Evolutionary conservation across 371 early-diverging fungal species (phyloP).

Genomic region (Conidiobolus incongruus): DNA sequence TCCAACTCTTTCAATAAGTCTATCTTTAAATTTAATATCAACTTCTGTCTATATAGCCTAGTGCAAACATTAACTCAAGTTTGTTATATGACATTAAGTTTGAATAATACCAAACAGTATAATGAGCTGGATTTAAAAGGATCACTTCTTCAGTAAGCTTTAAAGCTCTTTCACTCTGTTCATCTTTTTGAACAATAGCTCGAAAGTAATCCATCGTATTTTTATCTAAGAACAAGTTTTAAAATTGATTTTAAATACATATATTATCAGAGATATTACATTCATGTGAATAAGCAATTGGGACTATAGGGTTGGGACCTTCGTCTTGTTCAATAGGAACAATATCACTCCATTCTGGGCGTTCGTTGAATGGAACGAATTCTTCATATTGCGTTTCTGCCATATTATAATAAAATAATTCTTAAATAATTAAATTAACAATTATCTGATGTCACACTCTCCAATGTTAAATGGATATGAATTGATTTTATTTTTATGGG

Average conservation of each 20-base stretch:
- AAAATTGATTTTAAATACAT: no score
- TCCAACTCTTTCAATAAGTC: slow-evolving; percentile 49
- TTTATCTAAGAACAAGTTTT: slow-evolving; percentile 25
- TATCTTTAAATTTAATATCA: slow-evolving; percentile 30
- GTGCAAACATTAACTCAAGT: no score
- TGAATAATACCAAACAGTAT: slow-evolving; percentile 93
- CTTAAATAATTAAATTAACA: no score
- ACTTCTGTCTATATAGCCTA: slow-evolving; percentile 70
- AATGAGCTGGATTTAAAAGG: slow-evolving; percentile 72
- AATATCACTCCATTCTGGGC: slow-evolving; percentile 52
- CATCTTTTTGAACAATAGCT: slow-evolving; percentile 42
- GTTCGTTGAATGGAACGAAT: neutral
- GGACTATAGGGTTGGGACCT: slow-evolving; percentile 64
- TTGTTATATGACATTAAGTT: no score
- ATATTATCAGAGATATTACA: slow-evolving; percentile 33
- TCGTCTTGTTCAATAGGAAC: slow-evolving; percentile 70
- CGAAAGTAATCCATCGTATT: slow-evolving; percentile 78
- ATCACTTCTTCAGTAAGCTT: slow-evolving; percentile 59
- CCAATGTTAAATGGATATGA: no score
- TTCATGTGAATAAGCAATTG: slow-evolving; percentile 66
- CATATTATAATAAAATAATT: no score
- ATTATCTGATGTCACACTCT: no score
- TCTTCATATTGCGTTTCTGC: neutral
- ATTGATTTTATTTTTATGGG: no score
- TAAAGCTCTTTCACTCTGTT: slow-evolving; percentile 57